Conservation (phyloP, 1,139 yeast genomes). For the Debaryomyces sp. region DNA sequence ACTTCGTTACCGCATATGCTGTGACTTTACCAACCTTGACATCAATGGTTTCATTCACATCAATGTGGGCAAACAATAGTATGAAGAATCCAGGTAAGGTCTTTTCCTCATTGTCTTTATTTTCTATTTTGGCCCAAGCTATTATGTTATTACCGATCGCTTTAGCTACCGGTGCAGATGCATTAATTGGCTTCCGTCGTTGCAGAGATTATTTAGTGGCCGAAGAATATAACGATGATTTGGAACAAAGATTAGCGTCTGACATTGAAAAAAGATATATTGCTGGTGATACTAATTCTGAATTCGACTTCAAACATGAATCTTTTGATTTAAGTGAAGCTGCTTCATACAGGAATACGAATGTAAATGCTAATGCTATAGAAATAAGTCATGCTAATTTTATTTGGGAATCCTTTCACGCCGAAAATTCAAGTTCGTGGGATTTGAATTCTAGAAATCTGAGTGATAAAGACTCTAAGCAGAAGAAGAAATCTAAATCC, state of each 20-base stretch:
- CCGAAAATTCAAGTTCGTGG: constrained; percentile 17
- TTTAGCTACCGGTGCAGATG: constrained; percentile 56
- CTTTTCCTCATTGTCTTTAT: constrained; percentile 55
- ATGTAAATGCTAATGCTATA: constrained; percentile 18
- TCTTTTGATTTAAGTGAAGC: constrained; percentile 10
- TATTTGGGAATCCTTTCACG: constrained; percentile 38
- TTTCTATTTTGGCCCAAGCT: constrained; percentile 53
- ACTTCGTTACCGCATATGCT: constrained; percentile 50
- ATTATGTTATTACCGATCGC: constrained; percentile 59
- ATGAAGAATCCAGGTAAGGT: constrained; percentile 47
- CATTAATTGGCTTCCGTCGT: constrained; percentile 52
- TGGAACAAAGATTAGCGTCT: constrained; percentile 20
- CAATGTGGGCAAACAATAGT: constrained; percentile 43
- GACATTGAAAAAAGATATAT: constrained; percentile 19
- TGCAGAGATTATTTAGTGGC: constrained; percentile 47
- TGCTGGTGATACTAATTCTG: constrained; percentile 21
- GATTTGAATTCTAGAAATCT: constrained; percentile 8
- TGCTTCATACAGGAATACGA: constrained; percentile 2
- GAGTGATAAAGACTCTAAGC: constrained; percentile 18
- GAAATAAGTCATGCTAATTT: constrained; percentile 36
- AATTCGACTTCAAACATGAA: constrained; percentile 18
- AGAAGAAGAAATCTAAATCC: constrained; percentile 12
- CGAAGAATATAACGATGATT: constrained; percentile 34
- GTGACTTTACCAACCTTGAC: constrained; percentile 46
- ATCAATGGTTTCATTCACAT: constrained; percentile 45